Percentiles rank a stretch among this genome's conserved stretches.
phyloP scores from a whole-genome alignment of 2,329 filamentous ascomycete species.

The Aureobasidium sp. region DNA sequence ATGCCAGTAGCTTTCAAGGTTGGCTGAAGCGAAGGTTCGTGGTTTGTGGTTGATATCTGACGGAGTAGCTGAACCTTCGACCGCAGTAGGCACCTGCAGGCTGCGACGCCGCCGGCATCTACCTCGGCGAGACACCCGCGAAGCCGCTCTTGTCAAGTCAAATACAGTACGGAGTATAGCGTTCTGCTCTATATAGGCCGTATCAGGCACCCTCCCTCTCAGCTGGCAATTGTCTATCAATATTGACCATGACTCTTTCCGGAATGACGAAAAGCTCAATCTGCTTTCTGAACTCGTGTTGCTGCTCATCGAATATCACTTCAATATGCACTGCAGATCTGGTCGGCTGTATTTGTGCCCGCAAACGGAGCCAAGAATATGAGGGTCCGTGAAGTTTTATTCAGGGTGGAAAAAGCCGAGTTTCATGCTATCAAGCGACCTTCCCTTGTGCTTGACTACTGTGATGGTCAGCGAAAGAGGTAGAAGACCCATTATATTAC shows the following conservation, averaged over 20 bases:
- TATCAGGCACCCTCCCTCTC: no score
- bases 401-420: background rate
- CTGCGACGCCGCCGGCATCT: background rate
- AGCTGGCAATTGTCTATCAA: background rate
- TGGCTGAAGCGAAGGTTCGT: background rate
- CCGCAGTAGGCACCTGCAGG: background rate
- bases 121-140: background rate
- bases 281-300: background rate
- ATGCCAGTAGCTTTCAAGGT: background rate
- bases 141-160: no score
- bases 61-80: background rate
- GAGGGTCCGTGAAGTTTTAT: background rate
- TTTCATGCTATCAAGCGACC: background rate
- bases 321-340: background rate
- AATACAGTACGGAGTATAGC: background rate
- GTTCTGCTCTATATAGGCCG: background rate
- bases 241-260: background rate
- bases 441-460: no score
- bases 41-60: background rate
- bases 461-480: no score
- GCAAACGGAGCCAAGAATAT: no score
- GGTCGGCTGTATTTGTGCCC: background rate
- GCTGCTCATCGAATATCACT: background rate
- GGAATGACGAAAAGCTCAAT: background rate
- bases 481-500: background rate